Conservation (phyloP, 2,329 filamentous ascomycete genomes). For the Septoria linicola region DNA sequence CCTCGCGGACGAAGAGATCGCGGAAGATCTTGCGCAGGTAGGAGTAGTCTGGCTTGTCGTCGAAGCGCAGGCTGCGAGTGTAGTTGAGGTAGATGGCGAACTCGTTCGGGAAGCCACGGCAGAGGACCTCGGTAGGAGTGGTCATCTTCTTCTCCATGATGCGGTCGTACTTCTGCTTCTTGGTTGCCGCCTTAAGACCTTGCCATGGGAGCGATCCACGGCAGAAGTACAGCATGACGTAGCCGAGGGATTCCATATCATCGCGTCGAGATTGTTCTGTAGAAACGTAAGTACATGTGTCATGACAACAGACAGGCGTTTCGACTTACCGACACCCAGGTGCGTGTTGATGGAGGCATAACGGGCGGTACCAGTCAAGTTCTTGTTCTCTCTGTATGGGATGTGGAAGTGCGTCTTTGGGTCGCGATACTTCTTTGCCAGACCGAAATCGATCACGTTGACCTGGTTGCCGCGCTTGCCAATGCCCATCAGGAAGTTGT, state of each 20-base stretch:
- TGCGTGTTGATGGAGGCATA: constrained; percentile 99
- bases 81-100: constrained; percentile 99
- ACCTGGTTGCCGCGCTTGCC: constrained; percentile 99
- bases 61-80: constrained; percentile 95
- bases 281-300: constrained; percentile 16
- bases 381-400: constrained; percentile 99
- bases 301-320: background rate
- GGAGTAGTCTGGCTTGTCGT: constrained; percentile 99
- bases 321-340: constrained; percentile 74
- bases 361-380: constrained; percentile 95
- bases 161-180: constrained; percentile 98
- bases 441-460: constrained; percentile 98
- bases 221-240: constrained; percentile 99
- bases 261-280: constrained; percentile 96
- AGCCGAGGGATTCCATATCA: constrained; percentile 98
- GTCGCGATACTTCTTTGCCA: constrained; percentile 99
- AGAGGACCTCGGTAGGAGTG: constrained; percentile 95
- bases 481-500: constrained; percentile 99
- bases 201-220: constrained; percentile 98
- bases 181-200: constrained; percentile 68
- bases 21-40: constrained; percentile 99
- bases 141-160: constrained; percentile 99
- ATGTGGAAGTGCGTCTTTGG: constrained; percentile 99
- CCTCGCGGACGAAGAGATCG: constrained; percentile 96
- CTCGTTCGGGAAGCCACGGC: constrained; percentile 98